These are phyloP conservation scores for Nicotiana benthamiana DNA, from an alignment of 257 asterid genomes.

Conservation along the genomic window DNA sequence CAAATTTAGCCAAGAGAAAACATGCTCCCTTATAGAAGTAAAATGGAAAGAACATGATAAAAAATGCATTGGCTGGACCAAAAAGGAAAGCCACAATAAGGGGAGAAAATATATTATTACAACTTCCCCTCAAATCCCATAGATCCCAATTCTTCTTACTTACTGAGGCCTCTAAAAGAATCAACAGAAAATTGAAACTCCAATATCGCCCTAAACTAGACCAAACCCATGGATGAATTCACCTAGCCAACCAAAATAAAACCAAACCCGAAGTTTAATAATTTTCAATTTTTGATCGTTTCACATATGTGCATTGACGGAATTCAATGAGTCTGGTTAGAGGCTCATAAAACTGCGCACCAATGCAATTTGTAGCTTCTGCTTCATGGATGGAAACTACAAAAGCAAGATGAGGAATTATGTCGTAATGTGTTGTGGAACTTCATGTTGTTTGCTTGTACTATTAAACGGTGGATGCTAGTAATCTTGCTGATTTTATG, in stretches of 20 bases:
- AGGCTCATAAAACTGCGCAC: neutral
- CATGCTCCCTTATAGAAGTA: neutral
- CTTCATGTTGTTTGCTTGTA: conserved; percentile 1
- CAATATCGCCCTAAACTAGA: too few species aligned
- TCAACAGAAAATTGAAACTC: too few species aligned
- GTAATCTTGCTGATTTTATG: neutral
- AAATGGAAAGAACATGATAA: neutral
- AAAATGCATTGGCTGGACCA: neutral
- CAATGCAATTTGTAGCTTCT: neutral
- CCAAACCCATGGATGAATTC: neutral
- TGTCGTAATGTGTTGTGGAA: neutral
- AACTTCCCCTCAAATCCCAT: neutral
- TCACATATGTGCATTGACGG: neutral
- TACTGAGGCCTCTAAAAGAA: too few species aligned
- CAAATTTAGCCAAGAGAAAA: neutral
- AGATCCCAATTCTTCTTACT: too few species aligned
- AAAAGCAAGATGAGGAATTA: neutral
- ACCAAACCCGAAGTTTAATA: neutral
- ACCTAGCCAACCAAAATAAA: neutral
- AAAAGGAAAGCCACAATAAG: neutral
- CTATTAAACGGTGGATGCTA: neutral
- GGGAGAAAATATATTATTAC: neutral
- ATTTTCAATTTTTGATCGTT: neutral
- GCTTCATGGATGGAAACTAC: neutral
- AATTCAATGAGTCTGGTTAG: neutral